A percentile compares a stretch with the other conserved stretches of the same genome.
Evolutionary conservation across 495 filamentous ascomycete species (phyloP).

Genomic region (Oidiodendron maius): DNA sequence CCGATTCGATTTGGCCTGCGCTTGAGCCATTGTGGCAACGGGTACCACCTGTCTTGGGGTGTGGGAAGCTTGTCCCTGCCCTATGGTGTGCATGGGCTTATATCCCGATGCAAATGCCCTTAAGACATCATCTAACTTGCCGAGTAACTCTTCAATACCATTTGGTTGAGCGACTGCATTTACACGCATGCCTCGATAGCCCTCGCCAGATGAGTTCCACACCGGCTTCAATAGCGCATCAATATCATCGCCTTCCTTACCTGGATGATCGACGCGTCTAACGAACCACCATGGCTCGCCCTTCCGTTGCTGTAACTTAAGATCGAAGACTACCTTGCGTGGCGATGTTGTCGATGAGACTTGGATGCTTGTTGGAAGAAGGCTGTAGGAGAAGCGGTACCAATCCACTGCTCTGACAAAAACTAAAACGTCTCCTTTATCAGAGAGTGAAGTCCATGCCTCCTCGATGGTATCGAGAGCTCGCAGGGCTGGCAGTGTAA

Average conservation of each 20-base stretch:
- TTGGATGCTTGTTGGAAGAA: conserved; percentile 18
- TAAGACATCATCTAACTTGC: conserved; percentile 19
- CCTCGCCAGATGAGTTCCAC: conserved; percentile 14
- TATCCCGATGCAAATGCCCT: conserved; percentile 4
- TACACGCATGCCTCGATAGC: conserved; percentile 19
- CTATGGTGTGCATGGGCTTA: neutral
- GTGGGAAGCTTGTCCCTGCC: neutral
- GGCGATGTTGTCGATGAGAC: neutral
- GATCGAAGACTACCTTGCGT: conserved; percentile 30
- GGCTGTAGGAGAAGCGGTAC: conserved; percentile 40
- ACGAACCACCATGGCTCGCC: conserved; percentile 35
- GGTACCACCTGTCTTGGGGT: conserved; percentile 5
- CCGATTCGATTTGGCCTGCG: neutral
- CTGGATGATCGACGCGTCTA: conserved; percentile 5
- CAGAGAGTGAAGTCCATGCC: conserved; percentile 30
- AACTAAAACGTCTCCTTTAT: conserved; percentile 33
- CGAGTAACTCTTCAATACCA: conserved; percentile 14
- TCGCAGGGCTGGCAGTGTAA: conserved; percentile 64
- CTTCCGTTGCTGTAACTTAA: conserved; percentile 28
- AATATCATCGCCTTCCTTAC: conserved; percentile 13
- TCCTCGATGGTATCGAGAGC: conserved; percentile 54
- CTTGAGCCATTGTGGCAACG: neutral
- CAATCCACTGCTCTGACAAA: conserved; percentile 39
- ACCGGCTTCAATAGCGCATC: conserved; percentile 14
- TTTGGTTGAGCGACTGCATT: conserved; percentile 15